These are phyloP conservation scores for Lachnellula cervina DNA, from an alignment of 2,329 filamentous ascomycete species.

Conservation along the genomic window DNA sequence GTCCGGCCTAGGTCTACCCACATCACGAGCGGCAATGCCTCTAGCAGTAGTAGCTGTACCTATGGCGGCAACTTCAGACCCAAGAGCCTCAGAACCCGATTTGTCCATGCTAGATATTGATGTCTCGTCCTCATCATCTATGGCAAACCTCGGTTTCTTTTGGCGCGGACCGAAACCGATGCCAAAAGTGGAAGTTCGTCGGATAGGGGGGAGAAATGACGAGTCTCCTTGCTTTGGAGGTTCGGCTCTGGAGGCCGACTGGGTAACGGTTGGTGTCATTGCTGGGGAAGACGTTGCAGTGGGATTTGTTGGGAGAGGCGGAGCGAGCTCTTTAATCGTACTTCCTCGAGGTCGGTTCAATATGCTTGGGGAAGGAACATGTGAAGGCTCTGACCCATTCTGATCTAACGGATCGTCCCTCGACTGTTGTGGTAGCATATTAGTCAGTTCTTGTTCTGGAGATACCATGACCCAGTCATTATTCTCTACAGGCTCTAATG, in stretches of 20 bases:
- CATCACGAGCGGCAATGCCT: background rate
- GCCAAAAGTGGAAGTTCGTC: slow-evolving; percentile 53
- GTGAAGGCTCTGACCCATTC: background rate
- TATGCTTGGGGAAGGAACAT: slow-evolving; percentile 11
- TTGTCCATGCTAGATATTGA: background rate
- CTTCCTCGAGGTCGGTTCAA: slow-evolving; percentile 19
- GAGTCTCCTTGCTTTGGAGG: slow-evolving; percentile 7
- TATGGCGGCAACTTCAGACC: background rate
- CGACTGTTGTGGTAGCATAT: background rate
- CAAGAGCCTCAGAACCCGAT: background rate
- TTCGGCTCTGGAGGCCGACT: background rate
- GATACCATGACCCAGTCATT: slow-evolving; percentile 25
- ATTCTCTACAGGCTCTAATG: slow-evolving; percentile 2
- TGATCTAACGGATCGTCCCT: background rate
- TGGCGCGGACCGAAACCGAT: slow-evolving; percentile 32
- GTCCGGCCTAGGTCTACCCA: background rate
- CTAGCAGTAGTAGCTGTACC: background rate
- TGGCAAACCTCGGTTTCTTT: slow-evolving; percentile 25
- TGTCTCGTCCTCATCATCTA: slow-evolving; percentile 25
- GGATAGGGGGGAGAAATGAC: slow-evolving; percentile 53
- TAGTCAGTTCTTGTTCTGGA: slow-evolving; percentile 4
- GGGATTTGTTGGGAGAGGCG: background rate
- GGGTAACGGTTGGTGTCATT: background rate
- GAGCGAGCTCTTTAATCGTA: slow-evolving; percentile 12
- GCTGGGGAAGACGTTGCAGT: background rate